Percentiles rank a stretch among this genome's conserved stretches.
These are phyloP conservation scores for Penicillium sp. DNA, from an alignment of 2,329 filamentous ascomycete genomes.

Conservation along the genomic window DNA sequence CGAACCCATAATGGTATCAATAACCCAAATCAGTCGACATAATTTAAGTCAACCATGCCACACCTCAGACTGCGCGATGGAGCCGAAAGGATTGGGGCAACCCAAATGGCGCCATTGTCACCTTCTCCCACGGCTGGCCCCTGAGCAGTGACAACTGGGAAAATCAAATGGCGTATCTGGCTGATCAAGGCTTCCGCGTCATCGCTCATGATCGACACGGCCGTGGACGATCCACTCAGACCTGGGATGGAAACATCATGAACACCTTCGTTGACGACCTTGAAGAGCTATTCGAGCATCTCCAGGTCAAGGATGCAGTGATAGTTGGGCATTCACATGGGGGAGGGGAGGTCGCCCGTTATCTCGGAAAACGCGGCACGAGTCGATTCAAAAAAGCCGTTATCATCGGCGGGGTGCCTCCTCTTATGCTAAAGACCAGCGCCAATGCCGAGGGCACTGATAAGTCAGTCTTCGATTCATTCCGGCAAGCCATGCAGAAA, in stretches of 20 bases:
- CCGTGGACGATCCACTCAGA: slow-evolving; percentile 43
- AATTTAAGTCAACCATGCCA: slow-evolving; percentile 26
- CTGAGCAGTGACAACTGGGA: slow-evolving; percentile 44
- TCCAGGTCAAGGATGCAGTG: slow-evolving; percentile 35
- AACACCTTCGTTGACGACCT: slow-evolving; percentile 44
- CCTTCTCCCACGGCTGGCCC: slow-evolving; percentile 45
- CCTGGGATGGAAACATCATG: slow-evolving; percentile 44
- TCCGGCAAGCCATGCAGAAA: slow-evolving; percentile 37
- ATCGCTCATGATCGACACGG: slow-evolving; percentile 39
- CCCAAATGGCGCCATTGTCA: slow-evolving; percentile 31
- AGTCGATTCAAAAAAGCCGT: slow-evolving; percentile 42
- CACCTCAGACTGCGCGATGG: slow-evolving; percentile 41
- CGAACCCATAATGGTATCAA: too few relatives aligned
- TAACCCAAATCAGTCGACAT: too few relatives aligned
- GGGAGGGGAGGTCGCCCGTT: slow-evolving; percentile 44
- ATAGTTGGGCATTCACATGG: slow-evolving; percentile 45
- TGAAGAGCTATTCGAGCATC: slow-evolving; percentile 34
- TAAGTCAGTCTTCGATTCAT: slow-evolving; percentile 40
- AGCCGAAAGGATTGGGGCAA: slow-evolving; percentile 46
- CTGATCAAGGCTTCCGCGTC: slow-evolving; percentile 38
- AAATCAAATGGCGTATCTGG: slow-evolving; percentile 42
- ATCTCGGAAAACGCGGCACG: slow-evolving; percentile 37
- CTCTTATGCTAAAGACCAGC: slow-evolving; percentile 36
- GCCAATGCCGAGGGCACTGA: slow-evolving; percentile 37
- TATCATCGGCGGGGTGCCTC: slow-evolving; percentile 39